These are phyloP conservation scores for Trichopus zeylanicus DNA, from an alignment of 116 monocot genomes.

Conservation along the genomic window DNA sequence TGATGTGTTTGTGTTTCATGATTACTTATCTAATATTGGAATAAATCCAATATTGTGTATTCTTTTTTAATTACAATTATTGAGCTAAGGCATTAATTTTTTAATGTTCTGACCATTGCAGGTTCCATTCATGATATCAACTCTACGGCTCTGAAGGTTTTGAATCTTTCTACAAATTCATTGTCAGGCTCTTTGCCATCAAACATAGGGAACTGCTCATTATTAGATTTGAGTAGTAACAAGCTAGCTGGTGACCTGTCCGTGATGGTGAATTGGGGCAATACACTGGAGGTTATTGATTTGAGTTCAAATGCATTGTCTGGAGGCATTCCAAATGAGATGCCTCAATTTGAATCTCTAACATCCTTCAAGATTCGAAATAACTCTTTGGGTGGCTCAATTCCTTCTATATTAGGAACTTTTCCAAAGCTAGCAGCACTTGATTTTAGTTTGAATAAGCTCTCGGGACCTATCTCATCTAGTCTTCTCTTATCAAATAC, in stretches of 20 bases:
- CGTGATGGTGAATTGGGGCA: slow-evolving; percentile 51
- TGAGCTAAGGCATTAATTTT: too few species aligned
- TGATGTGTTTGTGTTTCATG: too few species aligned
- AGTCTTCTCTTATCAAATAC: slow-evolving; percentile 44
- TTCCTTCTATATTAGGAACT: slow-evolving; percentile 59
- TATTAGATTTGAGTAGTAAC: slow-evolving; percentile 71
- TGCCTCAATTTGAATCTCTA: slow-evolving; percentile 35
- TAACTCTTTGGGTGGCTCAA: slow-evolving; percentile 50
- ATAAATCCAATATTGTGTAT: too few species aligned
- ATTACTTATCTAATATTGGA: too few species aligned
- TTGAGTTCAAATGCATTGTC: slow-evolving; percentile 79
- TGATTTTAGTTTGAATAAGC: slow-evolving; percentile 77
- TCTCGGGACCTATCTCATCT: slow-evolving; percentile 51
- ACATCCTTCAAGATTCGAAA: slow-evolving; percentile 50
- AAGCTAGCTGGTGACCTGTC: slow-evolving; percentile 48
- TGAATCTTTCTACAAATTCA: slow-evolving; percentile 84
- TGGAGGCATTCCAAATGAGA: slow-evolving; percentile 43
- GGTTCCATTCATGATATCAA: slow-evolving; percentile 47
- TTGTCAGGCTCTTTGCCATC: slow-evolving; percentile 60
- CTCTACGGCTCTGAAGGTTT: slow-evolving; percentile 54
- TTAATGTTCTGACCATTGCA: slow-evolving; percentile 20
- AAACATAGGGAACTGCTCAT: slow-evolving; percentile 33
- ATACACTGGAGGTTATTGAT: slow-evolving; percentile 50
- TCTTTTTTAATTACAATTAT: too few species aligned
- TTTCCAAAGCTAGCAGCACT: slow-evolving; percentile 40